phyloP scores from a whole-genome alignment of 495 filamentous ascomycete species.

The Lentithecium fluviatile region DNA sequence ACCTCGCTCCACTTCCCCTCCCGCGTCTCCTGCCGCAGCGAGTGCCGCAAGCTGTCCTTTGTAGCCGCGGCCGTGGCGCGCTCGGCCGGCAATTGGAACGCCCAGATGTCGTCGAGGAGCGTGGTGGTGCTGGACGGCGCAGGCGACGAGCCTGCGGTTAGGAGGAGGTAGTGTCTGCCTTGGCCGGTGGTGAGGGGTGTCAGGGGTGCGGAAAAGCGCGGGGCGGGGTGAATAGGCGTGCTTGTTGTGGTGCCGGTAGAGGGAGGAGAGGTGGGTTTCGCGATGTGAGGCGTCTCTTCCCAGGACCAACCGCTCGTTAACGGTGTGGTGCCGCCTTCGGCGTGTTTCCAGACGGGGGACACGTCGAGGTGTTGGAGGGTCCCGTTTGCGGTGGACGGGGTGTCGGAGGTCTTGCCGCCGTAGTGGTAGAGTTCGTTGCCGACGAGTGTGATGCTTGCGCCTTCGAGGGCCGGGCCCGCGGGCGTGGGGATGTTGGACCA shows the following conservation, averaged over 20 bases:
- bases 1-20: slow-evolving; percentile 53
- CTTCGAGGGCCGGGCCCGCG: slow-evolving; percentile 22
- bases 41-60: slow-evolving; percentile 46
- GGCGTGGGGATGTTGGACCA: slow-evolving; percentile 39
- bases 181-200: slow-evolving; percentile 40
- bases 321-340: slow-evolving; percentile 30
- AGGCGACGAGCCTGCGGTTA: slow-evolving; percentile 32
- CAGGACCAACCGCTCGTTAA: slow-evolving; percentile 27
- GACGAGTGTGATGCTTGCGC: slow-evolving; percentile 33
- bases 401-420: slow-evolving; percentile 22
- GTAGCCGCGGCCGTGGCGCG: slow-evolving; percentile 53
- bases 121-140: not conserved
- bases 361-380: slow-evolving; percentile 31
- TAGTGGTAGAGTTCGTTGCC: slow-evolving; percentile 28
- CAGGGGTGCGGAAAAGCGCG: slow-evolving; percentile 30
- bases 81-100: slow-evolving; percentile 49
- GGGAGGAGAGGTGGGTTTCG: slow-evolving; percentile 5
- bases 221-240: not conserved
- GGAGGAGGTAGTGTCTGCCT: slow-evolving; percentile 40
- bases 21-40: slow-evolving; percentile 34
- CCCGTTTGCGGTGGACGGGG: not conserved
- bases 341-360: slow-evolving; percentile 22
- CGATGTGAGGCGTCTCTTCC: slow-evolving; percentile 15
- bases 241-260: not conserved
- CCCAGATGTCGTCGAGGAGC: slow-evolving; percentile 41